Conservation (phyloP, 2,329 filamentous ascomycete species). For the Colletotrichum magnum region DNA sequence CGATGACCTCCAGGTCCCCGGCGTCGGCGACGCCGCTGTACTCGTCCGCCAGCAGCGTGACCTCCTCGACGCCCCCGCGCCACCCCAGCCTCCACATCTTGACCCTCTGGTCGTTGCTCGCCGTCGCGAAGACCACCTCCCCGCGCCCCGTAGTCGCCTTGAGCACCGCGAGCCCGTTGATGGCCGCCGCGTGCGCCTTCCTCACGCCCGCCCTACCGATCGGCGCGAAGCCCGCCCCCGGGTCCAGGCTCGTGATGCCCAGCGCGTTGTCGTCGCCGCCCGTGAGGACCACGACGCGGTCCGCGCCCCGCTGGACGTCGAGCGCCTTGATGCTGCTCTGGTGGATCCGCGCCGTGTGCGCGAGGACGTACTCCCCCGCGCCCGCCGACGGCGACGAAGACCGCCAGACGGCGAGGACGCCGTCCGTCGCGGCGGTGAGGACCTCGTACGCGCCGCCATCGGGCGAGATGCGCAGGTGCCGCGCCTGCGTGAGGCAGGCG, state of each 20-base stretch:
- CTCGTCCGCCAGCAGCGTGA: constrained; percentile 62
- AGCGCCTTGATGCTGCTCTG: constrained; percentile 85
- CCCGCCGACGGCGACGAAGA: background rate
- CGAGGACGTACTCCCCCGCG: constrained; percentile 45
- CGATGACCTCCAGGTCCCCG: constrained; percentile 63
- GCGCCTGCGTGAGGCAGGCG: constrained; percentile 80
- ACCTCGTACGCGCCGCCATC: constrained; percentile 54
- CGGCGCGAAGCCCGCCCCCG: constrained; percentile 39
- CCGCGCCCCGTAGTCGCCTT: constrained; percentile 36
- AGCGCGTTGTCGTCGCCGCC: constrained; percentile 93
- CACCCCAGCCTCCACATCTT: constrained; percentile 64
- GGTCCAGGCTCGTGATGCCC: constrained; percentile 65
- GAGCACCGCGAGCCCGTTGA: constrained; percentile 70
- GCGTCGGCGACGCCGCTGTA: constrained; percentile 75
- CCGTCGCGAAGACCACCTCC: constrained; percentile 52
- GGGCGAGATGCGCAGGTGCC: constrained; percentile 54
- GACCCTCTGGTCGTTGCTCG: constrained; percentile 74
- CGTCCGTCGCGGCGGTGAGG: constrained; percentile 86
- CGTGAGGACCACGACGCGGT: constrained; percentile 72
- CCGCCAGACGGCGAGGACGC: constrained; percentile 76
- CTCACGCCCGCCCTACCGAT: constrained; percentile 54
- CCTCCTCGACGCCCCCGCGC: constrained; percentile 36
- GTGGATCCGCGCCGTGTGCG: constrained; percentile 69
- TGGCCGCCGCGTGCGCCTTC: constrained; percentile 78
- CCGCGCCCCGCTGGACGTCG: constrained; percentile 55